Evolutionary conservation across 2,329 filamentous ascomycete species (phyloP).

Genomic region (Botrytis byssoidea): DNA sequence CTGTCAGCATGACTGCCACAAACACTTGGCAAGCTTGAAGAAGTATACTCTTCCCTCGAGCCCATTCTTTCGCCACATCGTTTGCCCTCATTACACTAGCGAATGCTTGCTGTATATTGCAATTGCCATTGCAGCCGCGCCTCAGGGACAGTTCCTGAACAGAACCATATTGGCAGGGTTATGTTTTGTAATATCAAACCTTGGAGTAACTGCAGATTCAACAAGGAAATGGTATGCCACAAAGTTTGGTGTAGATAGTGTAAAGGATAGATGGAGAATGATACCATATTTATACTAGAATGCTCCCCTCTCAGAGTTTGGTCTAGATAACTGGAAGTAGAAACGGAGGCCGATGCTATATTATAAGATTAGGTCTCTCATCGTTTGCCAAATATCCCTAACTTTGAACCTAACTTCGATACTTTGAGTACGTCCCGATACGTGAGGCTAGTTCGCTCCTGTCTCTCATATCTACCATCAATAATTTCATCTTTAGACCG

Average conservation of each 20-base stretch:
- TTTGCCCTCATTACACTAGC: conserved; percentile 89
- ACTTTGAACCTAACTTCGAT: conserved; percentile 67
- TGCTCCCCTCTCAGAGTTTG: background rate
- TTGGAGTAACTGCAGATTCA: conserved; percentile 75
- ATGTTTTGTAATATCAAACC: conserved; percentile 73
- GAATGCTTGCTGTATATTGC: conserved; percentile 82
- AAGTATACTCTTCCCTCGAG: conserved; percentile 81
- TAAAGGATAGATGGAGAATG: conserved; percentile 70
- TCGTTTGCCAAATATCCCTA: conserved; percentile 46
- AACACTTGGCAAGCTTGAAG: conserved; percentile 65
- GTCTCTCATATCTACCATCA: conserved; percentile 56
- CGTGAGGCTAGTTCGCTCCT: conserved; percentile 69
- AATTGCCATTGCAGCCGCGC: conserved; percentile 73
- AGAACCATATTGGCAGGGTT: conserved; percentile 68
- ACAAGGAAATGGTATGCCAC: conserved; percentile 76
- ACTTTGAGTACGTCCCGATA: conserved; percentile 86
- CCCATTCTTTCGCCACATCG: conserved; percentile 66
- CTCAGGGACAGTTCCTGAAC: conserved; percentile 64
- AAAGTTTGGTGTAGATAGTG: conserved; percentile 68
- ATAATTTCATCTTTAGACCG: conserved; percentile 48
- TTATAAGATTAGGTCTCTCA: conserved; percentile 22
- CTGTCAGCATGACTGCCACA: conserved; percentile 73
- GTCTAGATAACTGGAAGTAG: background rate
- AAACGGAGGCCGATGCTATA: background rate
- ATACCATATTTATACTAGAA: conserved; percentile 64